phyloP scores from a whole-genome alignment of 345 rosid species.

The Pugionium cornutum region DNA sequence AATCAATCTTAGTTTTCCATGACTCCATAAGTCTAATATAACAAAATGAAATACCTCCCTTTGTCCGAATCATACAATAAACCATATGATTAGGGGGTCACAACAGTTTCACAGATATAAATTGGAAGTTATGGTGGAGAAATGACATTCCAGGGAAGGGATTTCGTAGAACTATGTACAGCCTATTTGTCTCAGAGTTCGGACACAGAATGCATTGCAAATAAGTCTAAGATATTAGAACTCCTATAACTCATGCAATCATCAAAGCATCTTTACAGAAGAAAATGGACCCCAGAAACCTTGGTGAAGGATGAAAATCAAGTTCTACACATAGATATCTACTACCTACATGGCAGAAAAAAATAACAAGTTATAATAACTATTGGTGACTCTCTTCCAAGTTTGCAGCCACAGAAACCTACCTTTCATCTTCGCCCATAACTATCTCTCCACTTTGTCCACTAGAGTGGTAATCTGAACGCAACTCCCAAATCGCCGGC shows the following conservation, averaged over 20 bases:
- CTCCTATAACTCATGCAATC: neutral
- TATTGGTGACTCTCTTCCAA: constrained; percentile 6
- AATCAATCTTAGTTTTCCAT: constrained; percentile 17
- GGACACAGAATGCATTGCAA: constrained; percentile 15
- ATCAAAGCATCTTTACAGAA: constrained; percentile 10
- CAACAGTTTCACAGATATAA: constrained; percentile 16
- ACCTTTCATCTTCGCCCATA: constrained; percentile 69
- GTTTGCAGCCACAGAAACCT: constrained; percentile 34
- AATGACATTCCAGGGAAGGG: constrained; percentile 4
- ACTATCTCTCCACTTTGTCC: constrained; percentile 63
- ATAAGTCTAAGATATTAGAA: constrained; percentile 9
- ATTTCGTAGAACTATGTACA: constrained; percentile 8
- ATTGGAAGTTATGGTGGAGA: constrained; percentile 6
- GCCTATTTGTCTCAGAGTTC: constrained; percentile 11
- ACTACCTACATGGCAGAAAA: constrained; percentile 22
- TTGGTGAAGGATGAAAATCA: constrained; percentile 13
- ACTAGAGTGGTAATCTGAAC: constrained; percentile 54
- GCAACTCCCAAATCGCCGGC: constrained; percentile 83
- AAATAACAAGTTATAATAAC: neutral
- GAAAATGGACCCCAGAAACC: constrained; percentile 16
- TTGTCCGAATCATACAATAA: neutral
- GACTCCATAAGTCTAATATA: constrained; percentile 7
- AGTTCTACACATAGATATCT: constrained; percentile 2
- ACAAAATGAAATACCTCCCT: constrained; percentile 6
- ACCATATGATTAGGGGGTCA: constrained; percentile 15